These are phyloP conservation scores for Globisporangium okanoganense DNA, from an alignment of 352 stramenopile species.

Conservation along the genomic window DNA sequence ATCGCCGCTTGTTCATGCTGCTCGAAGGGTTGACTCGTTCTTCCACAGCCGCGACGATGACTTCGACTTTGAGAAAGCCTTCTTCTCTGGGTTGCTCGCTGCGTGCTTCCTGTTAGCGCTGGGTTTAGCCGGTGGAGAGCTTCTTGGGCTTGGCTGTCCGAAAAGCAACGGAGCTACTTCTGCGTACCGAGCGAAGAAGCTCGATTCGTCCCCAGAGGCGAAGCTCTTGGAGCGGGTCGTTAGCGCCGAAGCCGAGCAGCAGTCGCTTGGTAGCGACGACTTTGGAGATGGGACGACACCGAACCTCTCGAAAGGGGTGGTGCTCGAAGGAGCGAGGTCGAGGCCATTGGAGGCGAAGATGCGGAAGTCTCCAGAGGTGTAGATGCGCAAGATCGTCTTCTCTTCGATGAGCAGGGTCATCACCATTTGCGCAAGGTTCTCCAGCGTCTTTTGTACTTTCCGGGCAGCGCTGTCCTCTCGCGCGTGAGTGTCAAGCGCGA, in stretches of 20 bases:
- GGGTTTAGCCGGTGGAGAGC: background rate
- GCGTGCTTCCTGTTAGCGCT: conserved; percentile 5
- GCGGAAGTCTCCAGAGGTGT: conserved; percentile 58
- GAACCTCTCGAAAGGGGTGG: conserved; percentile 29
- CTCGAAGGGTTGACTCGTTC: conserved; percentile 15
- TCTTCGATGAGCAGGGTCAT: conserved; percentile 57
- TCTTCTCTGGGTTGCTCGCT: conserved; percentile 11
- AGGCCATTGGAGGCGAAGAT: conserved; percentile 40
- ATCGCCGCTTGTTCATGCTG: background rate
- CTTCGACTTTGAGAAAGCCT: background rate
- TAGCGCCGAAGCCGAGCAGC: background rate
- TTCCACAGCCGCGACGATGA: conserved; percentile 8
- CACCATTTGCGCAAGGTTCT: conserved; percentile 57
- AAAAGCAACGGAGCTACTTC: background rate
- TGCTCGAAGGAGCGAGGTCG: conserved; percentile 18
- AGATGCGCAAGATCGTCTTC: conserved; percentile 56
- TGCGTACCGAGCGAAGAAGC: conserved; percentile 12
- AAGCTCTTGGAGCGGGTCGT: conserved; percentile 10
- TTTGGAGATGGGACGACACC: conserved; percentile 25
- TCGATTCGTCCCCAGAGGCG: conserved; percentile 1
- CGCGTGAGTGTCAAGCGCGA: conserved; percentile 50
- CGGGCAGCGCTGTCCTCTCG: conserved; percentile 28
- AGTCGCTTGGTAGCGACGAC: background rate
- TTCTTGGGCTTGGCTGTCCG: background rate
- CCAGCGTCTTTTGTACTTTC: conserved; percentile 54